Conservation (phyloP, 2,329 filamentous ascomycete species). For the Ceratocystis lukuohia region DNA sequence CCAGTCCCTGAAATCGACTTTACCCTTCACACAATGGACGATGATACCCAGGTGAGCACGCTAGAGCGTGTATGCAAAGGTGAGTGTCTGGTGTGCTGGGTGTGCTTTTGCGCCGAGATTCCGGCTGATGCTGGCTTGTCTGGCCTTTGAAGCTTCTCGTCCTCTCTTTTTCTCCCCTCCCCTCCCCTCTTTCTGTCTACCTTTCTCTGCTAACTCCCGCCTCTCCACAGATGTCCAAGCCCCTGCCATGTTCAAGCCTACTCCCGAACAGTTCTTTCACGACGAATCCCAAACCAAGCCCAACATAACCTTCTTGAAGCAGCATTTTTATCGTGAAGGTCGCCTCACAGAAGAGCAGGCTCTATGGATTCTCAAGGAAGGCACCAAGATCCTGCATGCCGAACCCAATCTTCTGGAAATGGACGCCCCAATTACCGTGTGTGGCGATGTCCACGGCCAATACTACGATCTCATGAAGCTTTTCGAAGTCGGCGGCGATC, state of each 20-base stretch:
- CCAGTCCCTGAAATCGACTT: conserved; percentile 97
- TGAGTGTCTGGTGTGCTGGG: conserved; percentile 31
- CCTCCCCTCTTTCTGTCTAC: background rate
- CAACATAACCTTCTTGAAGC: conserved; percentile 86
- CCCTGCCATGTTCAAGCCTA: conserved; percentile 82
- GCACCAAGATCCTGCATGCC: conserved; percentile 71
- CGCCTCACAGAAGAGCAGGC: conserved; percentile 95
- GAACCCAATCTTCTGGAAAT: conserved; percentile 97
- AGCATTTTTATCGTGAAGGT: conserved; percentile 96
- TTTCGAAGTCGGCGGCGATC: conserved; percentile 95
- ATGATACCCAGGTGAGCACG: conserved; percentile 89
- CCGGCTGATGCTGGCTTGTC: too few relatives aligned
- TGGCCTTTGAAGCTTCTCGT: too few relatives aligned
- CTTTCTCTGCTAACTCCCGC: conserved; percentile 15
- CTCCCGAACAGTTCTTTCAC: conserved; percentile 87
- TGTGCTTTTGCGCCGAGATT: too few relatives aligned
- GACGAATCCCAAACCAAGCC: conserved; percentile 77
- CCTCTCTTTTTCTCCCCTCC: conserved; percentile 16
- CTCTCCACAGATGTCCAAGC: conserved; percentile 74
- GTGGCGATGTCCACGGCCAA: conserved; percentile 94
- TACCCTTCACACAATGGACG: conserved; percentile 95
- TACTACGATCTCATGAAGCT: conserved; percentile 99
- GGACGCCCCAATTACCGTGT: conserved; percentile 98
- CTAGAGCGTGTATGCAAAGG: conserved; percentile 96
- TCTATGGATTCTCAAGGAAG: conserved; percentile 81